phyloP scores from a whole-genome alignment of 345 rosid genomes.

The Citrus medica region DNA sequence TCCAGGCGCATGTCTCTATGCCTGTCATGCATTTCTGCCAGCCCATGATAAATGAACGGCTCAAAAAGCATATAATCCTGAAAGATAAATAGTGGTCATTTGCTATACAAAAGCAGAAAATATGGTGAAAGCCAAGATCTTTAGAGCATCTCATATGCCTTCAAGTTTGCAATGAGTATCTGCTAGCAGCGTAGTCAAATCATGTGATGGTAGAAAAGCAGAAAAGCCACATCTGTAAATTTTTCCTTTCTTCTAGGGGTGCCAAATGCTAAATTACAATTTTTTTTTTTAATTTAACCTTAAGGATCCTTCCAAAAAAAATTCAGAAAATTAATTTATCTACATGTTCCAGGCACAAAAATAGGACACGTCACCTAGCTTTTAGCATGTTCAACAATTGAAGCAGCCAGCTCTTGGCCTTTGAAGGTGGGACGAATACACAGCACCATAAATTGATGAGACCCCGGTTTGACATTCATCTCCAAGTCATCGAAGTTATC shows the following conservation, averaged over 20 bases:
- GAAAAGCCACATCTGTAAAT: background rate
- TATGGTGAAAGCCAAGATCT: background rate
- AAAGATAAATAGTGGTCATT: slow-evolving; percentile 17
- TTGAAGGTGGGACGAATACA: background rate
- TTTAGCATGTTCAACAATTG: background rate
- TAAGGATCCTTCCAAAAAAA: background rate
- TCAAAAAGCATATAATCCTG: slow-evolving; percentile 87
- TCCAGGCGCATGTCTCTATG: slow-evolving; percentile 94
- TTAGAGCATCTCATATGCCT: background rate
- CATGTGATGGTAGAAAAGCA: background rate
- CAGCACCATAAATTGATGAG: background rate
- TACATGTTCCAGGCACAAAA: background rate
- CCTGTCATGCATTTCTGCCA: slow-evolving; percentile 77
- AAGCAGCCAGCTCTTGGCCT: background rate
- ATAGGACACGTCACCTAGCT: background rate
- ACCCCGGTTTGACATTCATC: background rate
- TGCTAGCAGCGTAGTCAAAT: background rate
- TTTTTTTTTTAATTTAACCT: too few relatives aligned
- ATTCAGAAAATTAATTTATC: background rate
- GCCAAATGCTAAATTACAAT: background rate
- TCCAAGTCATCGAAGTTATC: background rate
- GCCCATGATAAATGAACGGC: slow-evolving; percentile 63
- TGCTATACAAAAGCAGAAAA: background rate
- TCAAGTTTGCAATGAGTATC: background rate
- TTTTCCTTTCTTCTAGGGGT: background rate